Conservation (phyloP, 257 asterid species). For the Solanum tarijense region DNA sequence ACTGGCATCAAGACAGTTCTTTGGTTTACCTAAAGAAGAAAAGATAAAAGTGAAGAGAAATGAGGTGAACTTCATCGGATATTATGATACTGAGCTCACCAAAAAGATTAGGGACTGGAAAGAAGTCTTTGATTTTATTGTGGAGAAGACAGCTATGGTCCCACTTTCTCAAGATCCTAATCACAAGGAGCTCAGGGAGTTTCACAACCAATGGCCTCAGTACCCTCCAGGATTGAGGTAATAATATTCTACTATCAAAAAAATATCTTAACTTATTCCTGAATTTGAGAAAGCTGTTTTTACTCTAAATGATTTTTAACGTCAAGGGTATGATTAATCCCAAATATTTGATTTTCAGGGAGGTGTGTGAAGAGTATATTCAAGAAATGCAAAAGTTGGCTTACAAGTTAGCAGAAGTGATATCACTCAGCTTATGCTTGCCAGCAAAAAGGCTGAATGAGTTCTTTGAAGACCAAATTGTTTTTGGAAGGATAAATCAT, state of each 20-base stretch:
- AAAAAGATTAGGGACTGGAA: conserved; percentile 74
- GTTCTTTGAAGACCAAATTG: conserved; percentile 40
- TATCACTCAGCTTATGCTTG: conserved; percentile 49
- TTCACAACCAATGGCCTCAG: conserved; percentile 44
- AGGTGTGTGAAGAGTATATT: conserved; percentile 43
- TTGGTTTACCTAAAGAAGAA: conserved; percentile 45
- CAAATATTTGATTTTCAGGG: conserved; percentile 23
- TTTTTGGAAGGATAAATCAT: conserved; percentile 57
- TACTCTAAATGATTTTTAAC: not conserved
- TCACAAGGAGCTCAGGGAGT: conserved; percentile 25
- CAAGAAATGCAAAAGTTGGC: conserved; percentile 39
- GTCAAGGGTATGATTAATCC: not conserved
- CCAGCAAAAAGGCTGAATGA: conserved; percentile 29
- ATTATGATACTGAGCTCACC: conserved; percentile 55
- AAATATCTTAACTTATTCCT: no score
- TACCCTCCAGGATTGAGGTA: conserved; percentile 42
- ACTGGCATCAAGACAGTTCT: conserved; percentile 37
- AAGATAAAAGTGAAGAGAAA: conserved; percentile 39
- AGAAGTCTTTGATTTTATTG: conserved; percentile 54
- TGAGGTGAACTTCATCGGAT: conserved; percentile 41
- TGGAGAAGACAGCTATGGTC: conserved; percentile 27
- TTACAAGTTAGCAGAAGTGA: conserved; percentile 38
- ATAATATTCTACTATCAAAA: no score
- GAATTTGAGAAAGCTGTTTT: no score
- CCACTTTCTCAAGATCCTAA: conserved; percentile 42